Evolutionary conservation across 2,329 filamentous ascomycete species (phyloP), one percentile per base, ranked within the genome.

Genomic region (Incumbomyces lentus): DNA sequence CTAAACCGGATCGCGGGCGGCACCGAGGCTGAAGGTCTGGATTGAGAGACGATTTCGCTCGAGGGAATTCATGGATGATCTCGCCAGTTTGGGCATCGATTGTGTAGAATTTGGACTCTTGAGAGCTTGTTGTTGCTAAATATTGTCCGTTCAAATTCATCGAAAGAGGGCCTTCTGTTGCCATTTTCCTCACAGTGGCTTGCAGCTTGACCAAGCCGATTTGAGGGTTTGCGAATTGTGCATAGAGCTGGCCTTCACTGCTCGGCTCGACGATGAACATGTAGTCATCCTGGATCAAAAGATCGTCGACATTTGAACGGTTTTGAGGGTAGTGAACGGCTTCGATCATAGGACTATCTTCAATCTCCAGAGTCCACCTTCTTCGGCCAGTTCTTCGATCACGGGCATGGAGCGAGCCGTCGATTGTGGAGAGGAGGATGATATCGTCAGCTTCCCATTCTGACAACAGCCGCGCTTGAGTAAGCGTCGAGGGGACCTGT

Each of bases 391-490:
- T 92, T 63, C 82, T 84, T 60, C 92, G 80, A 71, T 95, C 87
- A 66, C 81, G 81, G 64, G 90, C 89, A 71, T 95, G 86, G 61
- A 96, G 79, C 65, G 87, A 86, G 75, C 92, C 92, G 75, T 96
- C 89, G 79, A 96, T 86, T 78, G 92, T 96, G 86, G 92, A 90
- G 84, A 98, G 76, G 75, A 98, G 86, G 72, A 96, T 86, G 79
- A 95, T 94, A 75, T 96, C 89, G 86, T 96, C 90, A 72, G 95
- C 89, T 84, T 95, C 87, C 90, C 90, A 96, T 73, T 95, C 90
- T 79, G 89, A 84, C 78, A 96, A 76, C 76, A 84, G 93, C 81
- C 90, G 89, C 89, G 88, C 90, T 84, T 76, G 75, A 65, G 86
- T 83, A 82, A 82, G 84, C 84, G 85, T 82, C 73, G 83, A 78